Percentiles rank a stretch among this genome's conserved stretches.
Evolutionary conservation across 202 grass and related monocot species (phyloP).

Genomic region (Carex arenaria): DNA sequence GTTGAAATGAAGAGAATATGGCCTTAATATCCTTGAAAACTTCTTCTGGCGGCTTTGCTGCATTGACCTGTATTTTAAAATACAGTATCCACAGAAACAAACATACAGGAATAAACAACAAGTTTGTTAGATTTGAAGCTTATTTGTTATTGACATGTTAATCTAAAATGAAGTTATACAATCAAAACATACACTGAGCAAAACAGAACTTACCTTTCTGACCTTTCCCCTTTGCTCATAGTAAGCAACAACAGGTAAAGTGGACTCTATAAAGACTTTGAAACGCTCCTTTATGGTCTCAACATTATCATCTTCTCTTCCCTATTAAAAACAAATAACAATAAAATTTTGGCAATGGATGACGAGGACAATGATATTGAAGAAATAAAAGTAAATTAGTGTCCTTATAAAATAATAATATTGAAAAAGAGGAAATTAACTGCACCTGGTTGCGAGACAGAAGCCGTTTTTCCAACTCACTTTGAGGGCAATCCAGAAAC

Average conservation of each 20-base stretch:
- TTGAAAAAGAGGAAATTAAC: background rate
- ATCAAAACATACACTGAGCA: background rate
- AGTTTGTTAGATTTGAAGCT: background rate
- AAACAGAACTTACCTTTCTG: constrained; percentile 48
- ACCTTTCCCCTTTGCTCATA: constrained; percentile 61
- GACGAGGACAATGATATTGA: background rate
- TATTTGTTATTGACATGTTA: background rate
- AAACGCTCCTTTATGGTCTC: constrained; percentile 63
- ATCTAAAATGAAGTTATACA: background rate
- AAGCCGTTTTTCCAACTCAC: constrained; percentile 68
- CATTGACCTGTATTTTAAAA: constrained; percentile 50
- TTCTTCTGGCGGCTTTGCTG: constrained; percentile 40
- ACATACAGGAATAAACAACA: background rate
- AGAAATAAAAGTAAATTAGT: background rate
- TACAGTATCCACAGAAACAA: background rate
- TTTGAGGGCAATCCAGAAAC: constrained; percentile 67
- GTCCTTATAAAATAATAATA: background rate
- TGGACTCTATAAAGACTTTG: constrained; percentile 63
- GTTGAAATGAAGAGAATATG: constrained; percentile 40
- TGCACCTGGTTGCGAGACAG: constrained; percentile 71
- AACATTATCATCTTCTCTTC: constrained; percentile 90
- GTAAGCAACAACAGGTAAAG: constrained; percentile 58
- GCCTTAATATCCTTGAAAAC: constrained; percentile 70
- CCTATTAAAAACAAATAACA: constrained; percentile 29
- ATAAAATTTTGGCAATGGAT: background rate